Percentiles rank a stretch among this genome's conserved stretches.
These are phyloP conservation scores for Fusarium tjaetaba DNA, from an alignment of 2,329 filamentous ascomycete genomes.

Conservation along the genomic window DNA sequence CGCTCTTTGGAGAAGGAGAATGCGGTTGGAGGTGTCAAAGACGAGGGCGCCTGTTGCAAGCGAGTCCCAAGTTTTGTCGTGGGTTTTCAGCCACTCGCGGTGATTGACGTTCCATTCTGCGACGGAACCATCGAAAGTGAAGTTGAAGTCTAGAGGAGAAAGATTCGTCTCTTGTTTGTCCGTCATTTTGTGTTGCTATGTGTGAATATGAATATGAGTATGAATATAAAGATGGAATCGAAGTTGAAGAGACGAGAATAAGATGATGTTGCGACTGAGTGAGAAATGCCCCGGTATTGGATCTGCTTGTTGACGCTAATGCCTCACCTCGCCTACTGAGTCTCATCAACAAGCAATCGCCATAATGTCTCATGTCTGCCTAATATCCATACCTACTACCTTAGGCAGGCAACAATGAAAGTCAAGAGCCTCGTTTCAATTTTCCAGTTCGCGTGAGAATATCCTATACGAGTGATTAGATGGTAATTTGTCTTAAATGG, in stretches of 20 bases:
- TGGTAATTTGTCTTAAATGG: neutral
- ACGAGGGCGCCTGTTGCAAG: slow-evolving; percentile 49
- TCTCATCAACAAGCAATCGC: neutral
- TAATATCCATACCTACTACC: neutral
- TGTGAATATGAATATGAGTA: neutral
- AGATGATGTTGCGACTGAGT: neutral
- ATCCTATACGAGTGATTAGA: neutral
- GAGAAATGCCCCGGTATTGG: neutral
- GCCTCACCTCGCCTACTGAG: neutral
- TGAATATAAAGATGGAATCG: neutral
- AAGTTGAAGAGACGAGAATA: neutral
- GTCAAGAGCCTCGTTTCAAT: neutral
- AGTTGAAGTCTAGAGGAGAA: slow-evolving; percentile 13
- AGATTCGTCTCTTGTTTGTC: neutral
- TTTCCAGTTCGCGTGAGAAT: neutral
- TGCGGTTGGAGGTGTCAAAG: slow-evolving; percentile 46
- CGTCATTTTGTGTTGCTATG: slow-evolving; percentile 11
- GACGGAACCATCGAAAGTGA: slow-evolving; percentile 40
- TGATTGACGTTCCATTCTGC: slow-evolving; percentile 39
- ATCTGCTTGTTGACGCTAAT: neutral
- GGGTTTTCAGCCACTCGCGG: slow-evolving; percentile 39
- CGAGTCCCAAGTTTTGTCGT: slow-evolving; percentile 44
- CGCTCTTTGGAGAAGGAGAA: slow-evolving; percentile 60
- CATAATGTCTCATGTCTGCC: neutral
- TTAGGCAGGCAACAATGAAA: neutral